phyloP scores from a whole-genome alignment of 768 basidiomycete genomes.

The Auricularia cornea region DNA sequence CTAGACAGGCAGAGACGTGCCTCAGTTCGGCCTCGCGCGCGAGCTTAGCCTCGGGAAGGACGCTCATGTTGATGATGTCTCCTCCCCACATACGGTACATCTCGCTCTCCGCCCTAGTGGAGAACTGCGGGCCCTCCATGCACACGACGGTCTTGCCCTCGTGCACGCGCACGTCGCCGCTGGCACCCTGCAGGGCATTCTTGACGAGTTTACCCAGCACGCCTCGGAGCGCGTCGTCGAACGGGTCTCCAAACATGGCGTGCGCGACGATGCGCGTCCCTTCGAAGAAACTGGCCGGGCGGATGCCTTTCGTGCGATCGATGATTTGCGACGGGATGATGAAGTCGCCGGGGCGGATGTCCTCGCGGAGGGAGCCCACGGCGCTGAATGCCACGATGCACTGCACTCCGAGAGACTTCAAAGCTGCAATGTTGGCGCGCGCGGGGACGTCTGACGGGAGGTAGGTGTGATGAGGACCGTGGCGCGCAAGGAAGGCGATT shows the following conservation, averaged over 20 bases:
- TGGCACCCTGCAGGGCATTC: constrained; percentile 52
- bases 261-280: constrained; percentile 79
- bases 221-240: constrained; percentile 50
- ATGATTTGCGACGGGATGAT: constrained; percentile 87
- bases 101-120: constrained; percentile 90
- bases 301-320: constrained; percentile 89
- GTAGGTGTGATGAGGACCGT: constrained; percentile 75
- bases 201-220: constrained; percentile 63
- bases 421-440: constrained; percentile 90
- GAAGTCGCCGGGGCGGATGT: constrained; percentile 86
- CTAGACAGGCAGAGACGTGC: constrained; percentile 34
- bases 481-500: constrained; percentile 87
- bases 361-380: constrained; percentile 90
- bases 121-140: constrained; percentile 98
- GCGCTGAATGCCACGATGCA: constrained; percentile 92
- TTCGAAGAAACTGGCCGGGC: constrained; percentile 85
- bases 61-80: constrained; percentile 96
- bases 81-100: constrained; percentile 94
- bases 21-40: constrained; percentile 92
- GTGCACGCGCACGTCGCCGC: constrained; percentile 59
- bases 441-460: constrained; percentile 72
- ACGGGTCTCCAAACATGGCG: constrained; percentile 90
- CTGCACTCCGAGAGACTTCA: constrained; percentile 85
- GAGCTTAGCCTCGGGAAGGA: constrained; percentile 93
- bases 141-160: constrained; percentile 81